Evolutionary conservation across 2,329 filamentous ascomycete genomes (phyloP).

Genomic region (Cladobotryum protrusum): DNA sequence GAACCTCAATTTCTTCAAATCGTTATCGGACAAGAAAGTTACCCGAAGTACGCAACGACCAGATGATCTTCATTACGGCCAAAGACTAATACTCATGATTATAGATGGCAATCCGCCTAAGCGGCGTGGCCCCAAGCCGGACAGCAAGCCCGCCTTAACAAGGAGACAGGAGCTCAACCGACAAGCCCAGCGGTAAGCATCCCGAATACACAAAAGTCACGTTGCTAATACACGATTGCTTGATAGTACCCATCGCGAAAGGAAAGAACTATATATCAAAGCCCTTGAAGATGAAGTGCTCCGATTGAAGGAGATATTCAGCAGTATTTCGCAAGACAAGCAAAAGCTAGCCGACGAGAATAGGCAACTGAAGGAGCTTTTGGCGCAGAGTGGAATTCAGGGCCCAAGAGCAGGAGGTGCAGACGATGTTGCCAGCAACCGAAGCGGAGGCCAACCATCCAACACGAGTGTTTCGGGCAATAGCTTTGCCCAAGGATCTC

Average conservation of each 20-base stretch:
- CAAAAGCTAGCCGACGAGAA: conserved; percentile 75
- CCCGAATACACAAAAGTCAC: neutral
- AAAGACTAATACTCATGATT: conserved; percentile 6
- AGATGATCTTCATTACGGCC: neutral
- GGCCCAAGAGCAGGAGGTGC: conserved; percentile 20
- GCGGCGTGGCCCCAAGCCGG: conserved; percentile 87
- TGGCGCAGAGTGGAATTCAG: conserved; percentile 48
- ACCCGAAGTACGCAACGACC: conserved; percentile 57
- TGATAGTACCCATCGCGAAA: conserved; percentile 82
- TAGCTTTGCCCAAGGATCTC: conserved; percentile 50
- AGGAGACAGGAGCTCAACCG: conserved; percentile 89
- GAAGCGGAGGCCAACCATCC: conserved; percentile 39
- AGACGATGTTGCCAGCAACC: conserved; percentile 41
- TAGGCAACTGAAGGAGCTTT: conserved; percentile 56
- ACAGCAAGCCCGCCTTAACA: conserved; percentile 90
- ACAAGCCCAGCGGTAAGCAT: conserved; percentile 79
- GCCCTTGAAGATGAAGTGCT: conserved; percentile 87
- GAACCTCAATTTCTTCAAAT: conserved; percentile 60
- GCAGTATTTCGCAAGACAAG: conserved; percentile 67
- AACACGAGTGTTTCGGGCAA: conserved; percentile 53
- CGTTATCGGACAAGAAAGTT: conserved; percentile 63
- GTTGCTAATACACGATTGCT: neutral
- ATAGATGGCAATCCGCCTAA: conserved; percentile 81
- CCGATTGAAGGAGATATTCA: conserved; percentile 79
- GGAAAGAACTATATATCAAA: conserved; percentile 95